Evolutionary conservation across 2,329 filamentous ascomycete species (phyloP).

Genomic region (Leptographium procerum): DNA sequence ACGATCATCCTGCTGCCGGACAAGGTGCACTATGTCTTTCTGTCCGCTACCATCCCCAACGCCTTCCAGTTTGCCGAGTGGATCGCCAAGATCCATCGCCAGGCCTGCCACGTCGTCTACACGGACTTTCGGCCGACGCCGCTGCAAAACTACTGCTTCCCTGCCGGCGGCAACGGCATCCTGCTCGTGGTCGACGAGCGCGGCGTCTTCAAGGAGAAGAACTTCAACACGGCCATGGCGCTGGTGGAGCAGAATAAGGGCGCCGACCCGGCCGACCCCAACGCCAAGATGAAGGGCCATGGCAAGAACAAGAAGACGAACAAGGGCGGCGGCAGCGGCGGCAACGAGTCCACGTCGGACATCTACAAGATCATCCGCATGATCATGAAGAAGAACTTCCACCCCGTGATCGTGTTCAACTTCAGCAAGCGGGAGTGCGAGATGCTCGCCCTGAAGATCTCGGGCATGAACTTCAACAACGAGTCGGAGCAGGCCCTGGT

Average conservation of each 20-base stretch:
- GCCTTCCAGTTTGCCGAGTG: slow-evolving; percentile 99
- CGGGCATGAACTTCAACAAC: slow-evolving; percentile 83
- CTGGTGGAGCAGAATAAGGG: slow-evolving; percentile 81
- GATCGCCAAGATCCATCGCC: slow-evolving; percentile 96
- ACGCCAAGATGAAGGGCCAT: slow-evolving; percentile 71
- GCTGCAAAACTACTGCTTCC: slow-evolving; percentile 96
- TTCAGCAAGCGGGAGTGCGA: slow-evolving; percentile 98
- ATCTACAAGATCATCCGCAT: slow-evolving; percentile 98
- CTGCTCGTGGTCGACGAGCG: slow-evolving; percentile 95
- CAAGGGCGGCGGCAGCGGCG: slow-evolving; percentile 68
- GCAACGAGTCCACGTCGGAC: slow-evolving; percentile 56
- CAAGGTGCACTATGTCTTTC: slow-evolving; percentile 96
- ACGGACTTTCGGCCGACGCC: slow-evolving; percentile 97
- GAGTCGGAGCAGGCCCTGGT: slow-evolving; percentile 94
- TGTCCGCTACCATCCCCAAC: slow-evolving; percentile 96
- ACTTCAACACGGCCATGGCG: slow-evolving; percentile 93
- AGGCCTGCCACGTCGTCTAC: slow-evolving; percentile 97
- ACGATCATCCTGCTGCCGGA: slow-evolving; percentile 96
- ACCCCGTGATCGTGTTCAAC: slow-evolving; percentile 98
- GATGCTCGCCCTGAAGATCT: slow-evolving; percentile 77
- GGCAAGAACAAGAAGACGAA: slow-evolving; percentile 88
- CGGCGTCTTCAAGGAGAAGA: slow-evolving; percentile 88
- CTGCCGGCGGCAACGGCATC: slow-evolving; percentile 82
- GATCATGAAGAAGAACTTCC: slow-evolving; percentile 96
- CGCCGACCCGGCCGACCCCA: slow-evolving; percentile 66